These are phyloP conservation scores for Penstemon barbatus DNA, from an alignment of 257 asterid species.

Conservation along the genomic window DNA sequence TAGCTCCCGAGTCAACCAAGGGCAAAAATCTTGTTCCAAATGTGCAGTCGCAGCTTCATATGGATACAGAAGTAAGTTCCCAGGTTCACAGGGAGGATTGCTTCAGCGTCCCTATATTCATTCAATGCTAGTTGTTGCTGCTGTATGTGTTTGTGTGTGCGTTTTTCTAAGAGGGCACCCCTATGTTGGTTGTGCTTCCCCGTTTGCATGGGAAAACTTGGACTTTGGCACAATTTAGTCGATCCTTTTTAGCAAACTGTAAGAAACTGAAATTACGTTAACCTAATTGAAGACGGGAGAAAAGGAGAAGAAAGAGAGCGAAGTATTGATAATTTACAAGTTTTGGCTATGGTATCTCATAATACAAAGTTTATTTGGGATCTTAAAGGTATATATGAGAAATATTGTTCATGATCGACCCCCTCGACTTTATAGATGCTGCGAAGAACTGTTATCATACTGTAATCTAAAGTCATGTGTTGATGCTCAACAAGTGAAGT, in stretches of 20 bases:
- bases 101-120: slow-evolving; percentile 75
- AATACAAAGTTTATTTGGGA: neutral
- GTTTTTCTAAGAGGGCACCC: slow-evolving; percentile 71
- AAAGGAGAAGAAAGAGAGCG: neutral
- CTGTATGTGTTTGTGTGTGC: slow-evolving; percentile 87
- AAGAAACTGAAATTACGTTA: neutral
- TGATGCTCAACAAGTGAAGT: no score
- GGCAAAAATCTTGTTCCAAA: slow-evolving; percentile 56
- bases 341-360: neutral
- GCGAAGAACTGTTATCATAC: neutral
- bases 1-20: slow-evolving; percentile 14
- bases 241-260: no score
- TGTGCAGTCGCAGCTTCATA: slow-evolving; percentile 52
- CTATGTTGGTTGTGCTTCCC: slow-evolving; percentile 46
- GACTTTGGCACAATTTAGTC: slow-evolving; percentile 49
- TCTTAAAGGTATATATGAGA: neutral
- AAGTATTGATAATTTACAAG: neutral
- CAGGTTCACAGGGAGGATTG: slow-evolving; percentile 57
- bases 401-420: neutral
- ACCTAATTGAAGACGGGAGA: slow-evolving; percentile 7
- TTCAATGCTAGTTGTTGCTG: slow-evolving; percentile 79
- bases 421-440: neutral
- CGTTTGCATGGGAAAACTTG: slow-evolving; percentile 81
- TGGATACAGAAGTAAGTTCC: slow-evolving; percentile 39
- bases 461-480: neutral